These are phyloP conservation scores for Coemansia sp. DNA, from an alignment of 192 early-diverging fungal species.

Conservation along the genomic window DNA sequence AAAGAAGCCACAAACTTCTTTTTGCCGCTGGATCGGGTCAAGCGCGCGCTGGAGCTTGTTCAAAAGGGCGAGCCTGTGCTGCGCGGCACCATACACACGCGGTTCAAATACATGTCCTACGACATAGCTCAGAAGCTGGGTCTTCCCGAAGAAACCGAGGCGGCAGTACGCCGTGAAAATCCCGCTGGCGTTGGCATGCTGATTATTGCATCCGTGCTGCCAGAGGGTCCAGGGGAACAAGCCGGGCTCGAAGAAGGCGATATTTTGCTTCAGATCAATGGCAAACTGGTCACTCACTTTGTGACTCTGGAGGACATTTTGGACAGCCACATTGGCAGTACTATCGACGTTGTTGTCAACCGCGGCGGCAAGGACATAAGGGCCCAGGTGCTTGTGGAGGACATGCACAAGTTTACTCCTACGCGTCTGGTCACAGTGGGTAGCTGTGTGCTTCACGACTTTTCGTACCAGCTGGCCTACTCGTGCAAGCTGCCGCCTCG, in stretches of 20 bases:
- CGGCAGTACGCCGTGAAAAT: constrained; percentile 58
- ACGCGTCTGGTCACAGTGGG: constrained; percentile 83
- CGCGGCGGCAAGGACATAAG: constrained; percentile 57
- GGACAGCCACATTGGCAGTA: constrained; percentile 60
- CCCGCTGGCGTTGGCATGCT: constrained; percentile 73
- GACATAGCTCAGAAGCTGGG: constrained; percentile 72
- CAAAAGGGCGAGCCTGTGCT: constrained; percentile 58
- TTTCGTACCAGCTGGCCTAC: constrained; percentile 77
- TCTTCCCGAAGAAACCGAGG: constrained; percentile 63
- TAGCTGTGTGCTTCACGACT: constrained; percentile 71
- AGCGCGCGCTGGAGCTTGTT: constrained; percentile 61
- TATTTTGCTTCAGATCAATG: constrained; percentile 66
- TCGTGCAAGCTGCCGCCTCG: constrained; percentile 64
- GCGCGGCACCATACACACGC: constrained; percentile 75
- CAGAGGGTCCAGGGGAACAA: constrained; percentile 65
- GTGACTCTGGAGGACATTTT: constrained; percentile 61
- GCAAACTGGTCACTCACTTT: constrained; percentile 67
- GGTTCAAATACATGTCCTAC: constrained; percentile 67
- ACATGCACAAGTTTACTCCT: constrained; percentile 77
- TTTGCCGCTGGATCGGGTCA: constrained; percentile 72
- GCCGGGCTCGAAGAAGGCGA: constrained; percentile 65
- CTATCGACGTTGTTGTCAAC: constrained; percentile 55
- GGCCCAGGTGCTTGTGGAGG: constrained; percentile 58
- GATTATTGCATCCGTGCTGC: constrained; percentile 59
- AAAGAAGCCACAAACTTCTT: constrained; percentile 72